A percentile compares a stretch with the other conserved stretches of the same genome.
These are phyloP conservation scores for Leccinellum luteum DNA, from an alignment of 768 basidiomycete genomes.

Conservation along the genomic window DNA sequence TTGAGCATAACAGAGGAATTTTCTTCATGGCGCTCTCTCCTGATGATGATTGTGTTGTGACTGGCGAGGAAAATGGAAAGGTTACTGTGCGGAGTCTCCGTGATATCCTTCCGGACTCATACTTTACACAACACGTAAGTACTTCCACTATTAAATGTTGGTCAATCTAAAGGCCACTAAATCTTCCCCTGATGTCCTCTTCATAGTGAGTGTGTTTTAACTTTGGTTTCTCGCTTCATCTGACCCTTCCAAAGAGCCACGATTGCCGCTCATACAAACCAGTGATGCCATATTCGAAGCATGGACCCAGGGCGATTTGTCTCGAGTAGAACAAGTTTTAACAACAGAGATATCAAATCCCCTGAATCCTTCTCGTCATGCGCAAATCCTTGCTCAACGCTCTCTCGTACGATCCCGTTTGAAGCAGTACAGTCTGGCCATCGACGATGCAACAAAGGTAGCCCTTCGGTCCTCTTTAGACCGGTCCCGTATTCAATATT, in stretches of 20 bases:
- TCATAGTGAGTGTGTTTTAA: not conserved
- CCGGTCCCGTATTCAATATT: not conserved
- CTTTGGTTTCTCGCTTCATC: accelerated
- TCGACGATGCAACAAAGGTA: slow-evolving; percentile 7
- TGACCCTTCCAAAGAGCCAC: not conserved
- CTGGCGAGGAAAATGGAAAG: not conserved
- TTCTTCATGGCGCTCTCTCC: not conserved
- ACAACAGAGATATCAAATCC: not conserved
- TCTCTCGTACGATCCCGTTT: not conserved
- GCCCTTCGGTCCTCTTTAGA: accelerated
- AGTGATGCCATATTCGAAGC: not conserved
- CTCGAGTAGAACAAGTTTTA: not conserved
- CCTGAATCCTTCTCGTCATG: not conserved
- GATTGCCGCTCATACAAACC: not conserved
- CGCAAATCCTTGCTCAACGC: not conserved
- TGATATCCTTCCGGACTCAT: not conserved
- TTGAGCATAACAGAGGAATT: not conserved
- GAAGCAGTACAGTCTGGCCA: not conserved
- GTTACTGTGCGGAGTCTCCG: not conserved
- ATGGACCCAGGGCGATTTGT: not conserved
- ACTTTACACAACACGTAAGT: not conserved
- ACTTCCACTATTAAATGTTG: accelerated
- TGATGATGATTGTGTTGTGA: not conserved
- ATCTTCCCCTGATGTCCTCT: no score
- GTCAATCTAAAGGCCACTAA: not conserved